Percentiles rank a stretch among this genome's conserved stretches.
phyloP scores from a whole-genome alignment of 139 green algal species.

The Eudorina sp. region DNA sequence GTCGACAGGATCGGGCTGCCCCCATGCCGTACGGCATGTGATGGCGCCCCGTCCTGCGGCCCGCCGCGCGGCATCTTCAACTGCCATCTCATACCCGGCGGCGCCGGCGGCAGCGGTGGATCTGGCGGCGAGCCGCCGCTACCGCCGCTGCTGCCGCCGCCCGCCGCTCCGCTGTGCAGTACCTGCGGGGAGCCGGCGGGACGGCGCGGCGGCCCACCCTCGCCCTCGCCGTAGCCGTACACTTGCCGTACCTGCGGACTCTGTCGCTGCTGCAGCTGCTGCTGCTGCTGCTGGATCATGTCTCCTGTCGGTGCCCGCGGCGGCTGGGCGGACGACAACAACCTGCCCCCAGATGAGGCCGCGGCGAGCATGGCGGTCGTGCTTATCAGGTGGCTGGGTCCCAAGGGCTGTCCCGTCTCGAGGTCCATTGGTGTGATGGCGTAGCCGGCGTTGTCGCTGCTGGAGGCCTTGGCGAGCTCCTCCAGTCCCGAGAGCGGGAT shows the following conservation, averaged over 20 bases:
- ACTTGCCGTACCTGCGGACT: background rate
- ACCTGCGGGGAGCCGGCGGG: no score
- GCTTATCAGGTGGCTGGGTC: constrained; percentile 7
- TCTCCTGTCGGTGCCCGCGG: background rate
- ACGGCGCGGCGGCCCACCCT: no score
- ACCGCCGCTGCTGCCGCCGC: background rate
- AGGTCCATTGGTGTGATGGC: constrained; percentile 31
- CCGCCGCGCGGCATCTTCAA: no score
- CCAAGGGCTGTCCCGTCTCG: background rate
- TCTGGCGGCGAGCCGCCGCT: background rate
- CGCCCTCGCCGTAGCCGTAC: no score
- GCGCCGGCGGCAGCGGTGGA: no score
- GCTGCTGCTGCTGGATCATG: background rate
- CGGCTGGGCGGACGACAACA: no score
- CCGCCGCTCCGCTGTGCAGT: no score
- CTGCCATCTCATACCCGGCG: no score
- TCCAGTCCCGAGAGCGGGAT: background rate
- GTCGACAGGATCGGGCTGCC: no score
- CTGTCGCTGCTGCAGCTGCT: background rate
- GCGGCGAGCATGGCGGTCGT: background rate
- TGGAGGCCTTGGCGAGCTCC: background rate
- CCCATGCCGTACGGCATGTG: no score
- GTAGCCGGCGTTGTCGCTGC: background rate
- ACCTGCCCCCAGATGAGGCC: no score
- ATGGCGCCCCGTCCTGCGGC: no score